These are phyloP conservation scores for Myxozyma lipomycoides DNA, from an alignment of 805 yeast genomes.

Conservation along the genomic window DNA sequence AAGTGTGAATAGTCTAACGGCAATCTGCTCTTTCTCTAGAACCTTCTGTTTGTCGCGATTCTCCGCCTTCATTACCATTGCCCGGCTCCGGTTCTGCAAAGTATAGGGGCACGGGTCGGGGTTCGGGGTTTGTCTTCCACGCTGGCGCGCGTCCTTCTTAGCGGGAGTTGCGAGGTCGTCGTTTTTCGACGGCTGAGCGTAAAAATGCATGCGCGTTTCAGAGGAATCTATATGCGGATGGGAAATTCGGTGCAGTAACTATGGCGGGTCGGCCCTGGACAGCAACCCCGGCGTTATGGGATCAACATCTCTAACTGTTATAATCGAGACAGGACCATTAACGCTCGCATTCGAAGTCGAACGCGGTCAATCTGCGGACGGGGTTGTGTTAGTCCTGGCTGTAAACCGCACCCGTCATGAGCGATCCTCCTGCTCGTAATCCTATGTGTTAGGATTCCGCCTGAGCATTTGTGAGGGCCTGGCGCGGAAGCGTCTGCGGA, in stretches of 20 bases:
- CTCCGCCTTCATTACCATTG: slow-evolving; percentile 5
- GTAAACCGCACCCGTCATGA: background rate
- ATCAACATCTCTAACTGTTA: background rate
- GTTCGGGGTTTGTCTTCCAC: background rate
- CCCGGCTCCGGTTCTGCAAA: slow-evolving; percentile 23
- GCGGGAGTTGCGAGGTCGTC: background rate
- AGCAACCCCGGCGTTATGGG: background rate
- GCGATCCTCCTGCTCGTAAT: background rate
- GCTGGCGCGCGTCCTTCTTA: background rate
- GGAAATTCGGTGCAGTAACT: slow-evolving; percentile 29
- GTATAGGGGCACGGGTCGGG: slow-evolving; percentile 16
- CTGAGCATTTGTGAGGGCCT: slow-evolving; percentile 27
- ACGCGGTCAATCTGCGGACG: background rate
- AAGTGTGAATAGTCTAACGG: too few species aligned
- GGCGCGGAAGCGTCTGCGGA: slow-evolving; percentile 26
- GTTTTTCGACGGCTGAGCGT: too few species aligned
- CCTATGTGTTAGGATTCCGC: slow-evolving; percentile 11
- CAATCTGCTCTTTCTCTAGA: too few species aligned
- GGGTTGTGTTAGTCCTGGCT: background rate
- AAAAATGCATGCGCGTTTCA: background rate
- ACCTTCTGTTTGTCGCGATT: background rate
- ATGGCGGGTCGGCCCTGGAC: background rate
- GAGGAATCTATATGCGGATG: slow-evolving; percentile 23
- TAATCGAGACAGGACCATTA: background rate
- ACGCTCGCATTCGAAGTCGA: background rate